phyloP scores from a whole-genome alignment of 139 green algal species.

The Chlamydomonas incerta region DNA sequence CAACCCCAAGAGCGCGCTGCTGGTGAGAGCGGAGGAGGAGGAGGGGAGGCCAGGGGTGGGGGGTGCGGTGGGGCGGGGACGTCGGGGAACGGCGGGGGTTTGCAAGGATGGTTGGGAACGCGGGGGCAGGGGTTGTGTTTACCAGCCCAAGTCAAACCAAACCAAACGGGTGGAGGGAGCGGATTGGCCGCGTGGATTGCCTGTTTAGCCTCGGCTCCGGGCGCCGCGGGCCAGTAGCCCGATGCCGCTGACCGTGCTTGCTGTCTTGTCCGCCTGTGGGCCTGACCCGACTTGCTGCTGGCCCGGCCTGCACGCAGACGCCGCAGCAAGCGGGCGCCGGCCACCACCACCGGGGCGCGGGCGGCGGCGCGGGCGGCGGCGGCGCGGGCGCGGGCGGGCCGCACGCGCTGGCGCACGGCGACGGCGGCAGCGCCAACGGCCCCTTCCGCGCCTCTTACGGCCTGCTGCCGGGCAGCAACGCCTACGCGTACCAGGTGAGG shows the following conservation, averaged over 20 bases:
- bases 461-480: conserved; percentile 21
- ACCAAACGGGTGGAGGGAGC: too few relatives aligned
- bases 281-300: background rate
- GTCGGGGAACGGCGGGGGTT: too few relatives aligned
- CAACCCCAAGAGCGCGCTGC: conserved; percentile 17
- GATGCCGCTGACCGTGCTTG: background rate
- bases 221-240: too few relatives aligned
- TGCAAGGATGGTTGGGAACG: too few relatives aligned
- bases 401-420: background rate
- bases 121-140: too few relatives aligned
- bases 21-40: too few relatives aligned
- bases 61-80: too few relatives aligned
- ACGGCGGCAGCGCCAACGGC: background rate
- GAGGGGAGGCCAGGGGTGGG: too few relatives aligned
- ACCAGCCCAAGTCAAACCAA: too few relatives aligned
- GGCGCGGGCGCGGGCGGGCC: too few relatives aligned
- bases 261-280: background rate
- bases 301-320: background rate
- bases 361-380: background rate
- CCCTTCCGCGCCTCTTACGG: conserved; percentile 34
- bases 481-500: conserved; percentile 4
- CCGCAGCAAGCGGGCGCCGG: background rate
- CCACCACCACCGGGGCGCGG: background rate
- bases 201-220: too few relatives aligned
- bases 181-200: too few relatives aligned